phyloP scores from a whole-genome alignment of 73 alveolate genomes.

The Symbiodinium natans region DNA sequence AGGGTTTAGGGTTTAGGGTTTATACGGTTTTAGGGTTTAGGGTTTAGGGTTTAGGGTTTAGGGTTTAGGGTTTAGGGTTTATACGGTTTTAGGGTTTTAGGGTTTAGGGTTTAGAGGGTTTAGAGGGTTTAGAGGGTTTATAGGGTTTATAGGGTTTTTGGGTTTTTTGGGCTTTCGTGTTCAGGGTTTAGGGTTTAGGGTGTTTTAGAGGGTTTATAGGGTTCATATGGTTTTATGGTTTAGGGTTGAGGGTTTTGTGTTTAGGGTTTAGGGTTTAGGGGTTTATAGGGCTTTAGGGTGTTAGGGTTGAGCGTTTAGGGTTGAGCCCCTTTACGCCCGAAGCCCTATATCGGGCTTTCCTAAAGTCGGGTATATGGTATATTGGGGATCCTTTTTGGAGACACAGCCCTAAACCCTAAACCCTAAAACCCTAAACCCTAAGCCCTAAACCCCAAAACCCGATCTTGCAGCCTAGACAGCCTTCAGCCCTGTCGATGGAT shows the following conservation, averaged over 20 bases:
- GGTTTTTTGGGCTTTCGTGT: neutral
- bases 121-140: neutral
- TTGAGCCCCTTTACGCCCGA: neutral
- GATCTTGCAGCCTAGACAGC: neutral
- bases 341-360: too few species aligned
- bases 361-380: too few species aligned
- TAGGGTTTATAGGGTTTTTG: neutral
- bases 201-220: too few species aligned
- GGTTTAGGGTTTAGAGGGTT: neutral
- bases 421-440: neutral
- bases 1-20: too few species aligned
- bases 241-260: too few species aligned
- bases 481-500: too few species aligned
- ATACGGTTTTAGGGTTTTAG: neutral
- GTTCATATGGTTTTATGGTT: too few species aligned
- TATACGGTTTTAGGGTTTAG: too few species aligned
- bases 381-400: too few species aligned
- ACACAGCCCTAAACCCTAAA: neutral
- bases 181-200: neutral
- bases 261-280: too few species aligned
- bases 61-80: neutral
- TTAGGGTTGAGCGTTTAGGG: neutral
- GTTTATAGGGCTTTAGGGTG: too few species aligned
- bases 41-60: neutral
- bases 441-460: neutral